Evolutionary conservation across 257 asterid species (phyloP).

Genomic region (Forsythia viridissima): DNA sequence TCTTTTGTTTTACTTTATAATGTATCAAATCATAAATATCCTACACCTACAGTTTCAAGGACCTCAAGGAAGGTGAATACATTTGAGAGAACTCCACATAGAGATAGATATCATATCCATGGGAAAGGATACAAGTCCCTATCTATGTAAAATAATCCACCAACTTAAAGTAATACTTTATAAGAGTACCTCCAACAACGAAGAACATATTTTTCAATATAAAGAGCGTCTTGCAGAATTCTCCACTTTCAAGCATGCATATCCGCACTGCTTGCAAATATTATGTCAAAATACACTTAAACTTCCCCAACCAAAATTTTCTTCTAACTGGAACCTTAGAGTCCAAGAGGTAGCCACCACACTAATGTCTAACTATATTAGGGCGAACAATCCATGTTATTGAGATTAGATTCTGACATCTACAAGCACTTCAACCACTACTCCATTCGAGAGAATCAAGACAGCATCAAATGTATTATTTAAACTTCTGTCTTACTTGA

Average conservation of each 20-base stretch:
- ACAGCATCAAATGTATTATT: not conserved
- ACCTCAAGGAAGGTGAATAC: not conserved
- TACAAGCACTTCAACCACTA: not conserved
- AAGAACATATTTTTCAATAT: too few relatives aligned
- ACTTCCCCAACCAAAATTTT: not conserved
- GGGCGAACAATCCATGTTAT: not conserved
- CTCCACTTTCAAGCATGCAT: not conserved
- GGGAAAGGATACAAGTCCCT: too few relatives aligned
- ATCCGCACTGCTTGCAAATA: not conserved
- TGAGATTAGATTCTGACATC: not conserved
- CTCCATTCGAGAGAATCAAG: not conserved
- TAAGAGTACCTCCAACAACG: too few relatives aligned
- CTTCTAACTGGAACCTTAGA: not conserved
- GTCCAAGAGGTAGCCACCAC: not conserved
- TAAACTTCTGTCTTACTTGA: not conserved
- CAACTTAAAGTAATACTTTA: too few relatives aligned
- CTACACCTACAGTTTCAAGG: not conserved
- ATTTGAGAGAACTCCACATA: not conserved
- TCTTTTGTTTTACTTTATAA: too few relatives aligned
- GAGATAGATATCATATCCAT: too few relatives aligned
- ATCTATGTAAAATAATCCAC: too few relatives aligned
- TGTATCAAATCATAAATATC: not conserved
- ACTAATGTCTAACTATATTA: not conserved
- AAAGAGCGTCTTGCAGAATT: too few relatives aligned
- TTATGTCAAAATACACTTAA: not conserved